Percentiles rank a stretch among this genome's conserved stretches.
phyloP scores from a whole-genome alignment of 139 green algal species.

The Dunaliella primolecta region DNA sequence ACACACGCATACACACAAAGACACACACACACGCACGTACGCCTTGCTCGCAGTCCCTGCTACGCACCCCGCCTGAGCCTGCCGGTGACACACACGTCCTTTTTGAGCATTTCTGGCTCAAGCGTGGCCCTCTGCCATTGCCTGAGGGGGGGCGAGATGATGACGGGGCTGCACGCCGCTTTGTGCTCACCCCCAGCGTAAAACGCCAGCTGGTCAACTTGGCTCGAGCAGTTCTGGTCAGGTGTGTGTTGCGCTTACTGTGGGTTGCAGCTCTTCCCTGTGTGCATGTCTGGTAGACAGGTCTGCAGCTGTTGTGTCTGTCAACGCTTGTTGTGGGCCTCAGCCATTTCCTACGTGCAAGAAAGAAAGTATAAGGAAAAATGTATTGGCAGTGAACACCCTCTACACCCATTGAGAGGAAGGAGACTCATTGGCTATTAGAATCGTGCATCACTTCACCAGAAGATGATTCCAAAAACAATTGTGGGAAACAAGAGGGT shows the following conservation, averaged over 20 bases:
- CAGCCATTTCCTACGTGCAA: too few relatives aligned
- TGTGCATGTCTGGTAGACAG: too few relatives aligned
- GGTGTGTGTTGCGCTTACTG: slow-evolving; percentile 22
- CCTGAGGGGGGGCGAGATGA: slow-evolving; percentile 39
- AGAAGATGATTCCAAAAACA: too few relatives aligned
- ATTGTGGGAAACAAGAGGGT: too few relatives aligned
- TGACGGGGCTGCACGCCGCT: slow-evolving; percentile 57
- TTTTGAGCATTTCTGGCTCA: slow-evolving; percentile 95
- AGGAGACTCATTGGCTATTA: too few relatives aligned
- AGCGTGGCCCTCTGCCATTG: slow-evolving; percentile 57
- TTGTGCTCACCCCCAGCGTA: slow-evolving; percentile 86
- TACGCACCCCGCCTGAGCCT: slow-evolving; percentile 43
- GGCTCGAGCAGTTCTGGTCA: slow-evolving; percentile 82
- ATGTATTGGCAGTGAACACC: too few relatives aligned
- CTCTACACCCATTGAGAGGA: too few relatives aligned
- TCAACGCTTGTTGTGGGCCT: too few relatives aligned
- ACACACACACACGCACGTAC: neutral
- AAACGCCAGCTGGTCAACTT: slow-evolving; percentile 81
- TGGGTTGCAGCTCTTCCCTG: neutral
- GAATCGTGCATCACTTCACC: too few relatives aligned
- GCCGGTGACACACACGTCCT: slow-evolving; percentile 56
- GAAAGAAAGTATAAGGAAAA: neutral
- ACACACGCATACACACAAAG: neutral
- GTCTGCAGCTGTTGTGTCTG: too few relatives aligned
- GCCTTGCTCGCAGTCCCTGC: neutral